Conservation (phyloP, 306 rosid species). For the Luffa acutangula region DNA sequence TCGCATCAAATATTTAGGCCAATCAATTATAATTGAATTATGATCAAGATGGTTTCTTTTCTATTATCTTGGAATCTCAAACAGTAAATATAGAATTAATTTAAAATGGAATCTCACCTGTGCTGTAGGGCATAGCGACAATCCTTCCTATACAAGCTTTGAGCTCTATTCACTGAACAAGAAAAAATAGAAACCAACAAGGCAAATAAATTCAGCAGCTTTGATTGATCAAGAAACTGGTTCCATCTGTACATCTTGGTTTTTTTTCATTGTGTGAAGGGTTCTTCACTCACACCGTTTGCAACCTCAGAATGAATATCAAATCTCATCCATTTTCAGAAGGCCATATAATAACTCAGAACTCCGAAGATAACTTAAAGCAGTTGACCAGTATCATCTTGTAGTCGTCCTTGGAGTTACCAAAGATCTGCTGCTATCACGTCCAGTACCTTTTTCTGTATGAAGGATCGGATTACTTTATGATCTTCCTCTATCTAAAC, state of each 20-base stretch:
- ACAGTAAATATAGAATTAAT: not conserved
- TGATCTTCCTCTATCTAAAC: constrained; percentile 52
- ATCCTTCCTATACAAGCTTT: constrained; percentile 4
- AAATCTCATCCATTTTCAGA: not conserved
- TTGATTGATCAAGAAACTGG: constrained; percentile 9
- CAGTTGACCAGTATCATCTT: constrained; percentile 18
- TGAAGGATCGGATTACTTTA: constrained; percentile 30
- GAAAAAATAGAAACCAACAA: not conserved
- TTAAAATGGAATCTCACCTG: not conserved
- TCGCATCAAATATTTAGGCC: too few species aligned
- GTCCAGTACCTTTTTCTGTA: constrained; percentile 38
- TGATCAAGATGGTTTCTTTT: too few species aligned
- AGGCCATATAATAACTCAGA: not conserved
- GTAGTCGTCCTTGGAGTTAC: constrained; percentile 13
- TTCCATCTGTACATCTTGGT: not conserved
- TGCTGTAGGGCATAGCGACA: not conserved
- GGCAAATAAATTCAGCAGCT: constrained; percentile 1
- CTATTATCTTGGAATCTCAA: too few species aligned
- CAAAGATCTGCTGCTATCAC: constrained; percentile 7
- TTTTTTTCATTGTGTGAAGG: not conserved
- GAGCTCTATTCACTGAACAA: not conserved
- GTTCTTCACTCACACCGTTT: not conserved
- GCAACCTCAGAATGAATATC: not conserved
- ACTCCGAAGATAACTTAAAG: not conserved
- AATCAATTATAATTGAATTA: too few species aligned